These are phyloP conservation scores for Anethum foeniculum DNA, from an alignment of 140 eudicot genomes.

Conservation along the genomic window DNA sequence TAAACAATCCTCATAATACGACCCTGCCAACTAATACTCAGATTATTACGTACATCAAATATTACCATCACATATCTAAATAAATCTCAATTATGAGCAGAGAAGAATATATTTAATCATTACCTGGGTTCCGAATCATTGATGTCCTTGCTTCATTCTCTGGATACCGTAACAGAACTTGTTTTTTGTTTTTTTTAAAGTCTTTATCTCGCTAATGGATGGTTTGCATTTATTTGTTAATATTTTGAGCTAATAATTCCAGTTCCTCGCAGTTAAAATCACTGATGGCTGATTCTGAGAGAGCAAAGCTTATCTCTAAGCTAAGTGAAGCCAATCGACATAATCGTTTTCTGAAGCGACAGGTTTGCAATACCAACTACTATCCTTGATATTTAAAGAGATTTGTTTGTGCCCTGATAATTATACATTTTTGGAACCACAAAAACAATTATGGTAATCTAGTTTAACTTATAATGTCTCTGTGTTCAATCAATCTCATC, in stretches of 20 bases:
- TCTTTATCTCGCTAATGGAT: not conserved
- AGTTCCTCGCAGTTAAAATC: constrained; percentile 46
- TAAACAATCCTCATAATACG: not conserved
- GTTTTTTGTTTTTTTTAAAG: not conserved
- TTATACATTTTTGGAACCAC: not conserved
- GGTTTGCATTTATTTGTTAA: not conserved
- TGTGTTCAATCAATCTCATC: not conserved
- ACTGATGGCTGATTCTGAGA: constrained; percentile 70
- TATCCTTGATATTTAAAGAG: not conserved
- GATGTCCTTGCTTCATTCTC: not conserved
- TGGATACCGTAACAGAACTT: not conserved
- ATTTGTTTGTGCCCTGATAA: not conserved
- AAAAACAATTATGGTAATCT: not conserved
- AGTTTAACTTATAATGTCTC: not conserved
- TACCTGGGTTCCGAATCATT: not conserved
- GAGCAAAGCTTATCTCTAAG: constrained; percentile 68
- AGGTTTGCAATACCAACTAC: constrained; percentile 34
- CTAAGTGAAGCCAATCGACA: constrained; percentile 94
- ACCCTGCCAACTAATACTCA: not conserved
- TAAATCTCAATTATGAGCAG: not conserved
- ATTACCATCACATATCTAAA: too few species aligned
- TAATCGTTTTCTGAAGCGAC: constrained; percentile 79
- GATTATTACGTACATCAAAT: not conserved
- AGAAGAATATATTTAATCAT: not conserved
- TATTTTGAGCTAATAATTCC: not conserved